Base-by-base conservation (phyloP, 257 asterid species). In the Anisodus tanguticus region DNA sequence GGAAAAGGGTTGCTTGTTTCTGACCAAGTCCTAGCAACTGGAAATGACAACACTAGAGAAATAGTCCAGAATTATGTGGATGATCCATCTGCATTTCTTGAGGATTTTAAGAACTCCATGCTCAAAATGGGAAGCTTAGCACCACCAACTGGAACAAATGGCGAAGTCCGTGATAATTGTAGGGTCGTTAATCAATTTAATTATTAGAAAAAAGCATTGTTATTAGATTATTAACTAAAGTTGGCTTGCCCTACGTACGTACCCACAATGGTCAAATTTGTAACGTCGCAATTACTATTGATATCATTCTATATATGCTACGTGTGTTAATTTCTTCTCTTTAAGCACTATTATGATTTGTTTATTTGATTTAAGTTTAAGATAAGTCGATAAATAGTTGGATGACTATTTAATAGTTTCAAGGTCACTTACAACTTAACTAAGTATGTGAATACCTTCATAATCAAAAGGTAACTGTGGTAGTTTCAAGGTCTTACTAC, bases 1-100 rank as follows among this genome's bases (percentile, higher is more conserved):
- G 97, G 98, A 0, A 94, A 93, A 89, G 98, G 95, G 0, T 82
- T 96, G 91, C 93, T 96, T 0, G 86, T 88, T 4, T 94, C 97
- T 0, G 98, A 94, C 84, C 95, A 92, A 83, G 95, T 83, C 54
- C 91, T 96, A 1, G 85, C 88, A 69, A 80, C 84, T 1, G 93
- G 91, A 17, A 85, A 76, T 19, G 91, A 86, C 1, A 82, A 70
- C 55, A 88, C 92, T 0, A 89, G 89, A 6, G 82, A 83, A 1
- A 68, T 90, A 1, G 88, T 93, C 3, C 84, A 89, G 69, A 79
- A 92, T 2, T 94, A 88, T 13, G 94, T 89, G 0, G 84, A 86
- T 2, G 91, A 91, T 12, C 84, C 55, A 45, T 47, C 67, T 4
- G 49, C 58, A 0, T 94, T 96, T 63, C 88, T 88, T 8, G 90